Base-by-base conservation (phyloP, 2,329 filamentous ascomycete species). In the Aspergillus fijiensis region DNA sequence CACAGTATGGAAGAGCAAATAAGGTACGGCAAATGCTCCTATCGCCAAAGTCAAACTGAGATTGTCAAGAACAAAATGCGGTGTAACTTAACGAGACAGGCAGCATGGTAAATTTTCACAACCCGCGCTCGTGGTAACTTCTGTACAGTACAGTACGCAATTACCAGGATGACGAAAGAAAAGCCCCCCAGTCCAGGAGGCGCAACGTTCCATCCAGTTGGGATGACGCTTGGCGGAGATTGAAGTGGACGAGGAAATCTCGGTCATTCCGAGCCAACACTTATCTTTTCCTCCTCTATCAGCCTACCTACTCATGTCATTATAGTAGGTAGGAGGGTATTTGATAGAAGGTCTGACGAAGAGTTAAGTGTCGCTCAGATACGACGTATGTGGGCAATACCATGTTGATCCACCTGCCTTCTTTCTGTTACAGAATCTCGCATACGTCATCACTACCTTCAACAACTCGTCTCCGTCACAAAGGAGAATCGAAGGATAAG, bases 151-250 rank as follows among this genome's bases (percentile, higher is more conserved):
- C 33, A 35, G 27, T 29, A 35, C 11, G 33, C 1, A 1, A 45
- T 56, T 60, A 25, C 49, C 31, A 58, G 60, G 49, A 58, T 60
- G 35, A 62, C 51, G 55, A 61, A 45, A 45, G 39, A 16, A 55
- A 35, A 35, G 33, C 52, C 58, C 65, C 65, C 65, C 56, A 57
- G 66, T 59, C 51, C 49, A 60, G 56, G 65, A 65, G 66, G 66
- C 67, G 66, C 67, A 68, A 69, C 63, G 63, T 69, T 68, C 67
- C 67, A 69, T 68, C 60, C 67, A 67, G 63, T 67, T 65, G 66
- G 67, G 63, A 68, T 55, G 16, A 49, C 59, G 56, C 39, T 45
- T n/a, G 39, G 39, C 39, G 39, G n/a, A 9, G 14, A 6, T 9
- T 19, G 16, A 45, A 45, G 5, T 45, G 16, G 5, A 12, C 14